Conservation (phyloP, 2,329 filamentous ascomycete genomes). For the Xylogone sp. region DNA sequence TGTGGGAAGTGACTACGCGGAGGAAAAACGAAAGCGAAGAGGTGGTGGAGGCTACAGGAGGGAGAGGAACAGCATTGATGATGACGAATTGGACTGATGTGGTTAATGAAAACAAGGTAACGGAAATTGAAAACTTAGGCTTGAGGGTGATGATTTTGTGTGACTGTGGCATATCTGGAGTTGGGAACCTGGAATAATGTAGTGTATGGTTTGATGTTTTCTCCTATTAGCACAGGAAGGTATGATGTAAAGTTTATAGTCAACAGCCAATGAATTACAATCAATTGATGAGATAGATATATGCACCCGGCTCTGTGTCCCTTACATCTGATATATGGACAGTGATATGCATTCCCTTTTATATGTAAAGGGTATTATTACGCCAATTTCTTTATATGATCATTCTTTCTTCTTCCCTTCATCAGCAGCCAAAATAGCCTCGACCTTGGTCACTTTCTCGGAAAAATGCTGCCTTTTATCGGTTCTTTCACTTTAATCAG, state of each 20-base stretch:
- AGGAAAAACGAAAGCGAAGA: constrained; percentile 24
- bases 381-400: too few relatives aligned
- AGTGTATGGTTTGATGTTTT: background rate
- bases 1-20: constrained; percentile 20
- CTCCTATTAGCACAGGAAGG: background rate
- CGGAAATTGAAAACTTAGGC: background rate
- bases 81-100: background rate
- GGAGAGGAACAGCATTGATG: background rate
- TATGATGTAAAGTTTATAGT: background rate
- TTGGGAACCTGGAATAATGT: background rate
- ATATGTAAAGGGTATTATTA: too few relatives aligned
- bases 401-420: constrained; percentile 3
- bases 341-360: too few relatives aligned
- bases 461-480: constrained; percentile 27
- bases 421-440: constrained; percentile 24
- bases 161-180: background rate
- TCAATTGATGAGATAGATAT: background rate
- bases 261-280: background rate
- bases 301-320: too few relatives aligned
- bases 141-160: background rate
- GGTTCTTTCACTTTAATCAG: constrained; percentile 14
- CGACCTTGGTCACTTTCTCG: constrained; percentile 27
- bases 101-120: background rate
- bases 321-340: too few relatives aligned
- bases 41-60: background rate